These are phyloP conservation scores for Nissolia schottii DNA, from an alignment of 306 rosid species.

Conservation along the genomic window DNA sequence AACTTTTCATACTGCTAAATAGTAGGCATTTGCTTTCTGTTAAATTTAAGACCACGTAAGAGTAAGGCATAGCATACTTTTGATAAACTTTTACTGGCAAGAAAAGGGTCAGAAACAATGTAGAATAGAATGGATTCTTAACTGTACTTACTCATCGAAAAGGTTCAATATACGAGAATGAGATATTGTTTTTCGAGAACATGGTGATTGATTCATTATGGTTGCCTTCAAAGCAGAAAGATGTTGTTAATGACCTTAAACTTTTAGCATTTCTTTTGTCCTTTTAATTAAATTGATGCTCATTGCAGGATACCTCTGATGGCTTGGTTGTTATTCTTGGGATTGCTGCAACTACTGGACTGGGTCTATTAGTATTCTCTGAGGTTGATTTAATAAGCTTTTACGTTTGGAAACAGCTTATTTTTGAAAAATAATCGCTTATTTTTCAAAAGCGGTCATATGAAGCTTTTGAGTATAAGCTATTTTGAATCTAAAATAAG, in stretches of 20 bases:
- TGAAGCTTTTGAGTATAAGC: too few species aligned
- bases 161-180: background rate
- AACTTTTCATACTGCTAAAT: constrained; percentile 10
- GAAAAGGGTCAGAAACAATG: background rate
- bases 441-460: too few species aligned
- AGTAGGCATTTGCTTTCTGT: background rate
- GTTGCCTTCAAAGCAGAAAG: background rate
- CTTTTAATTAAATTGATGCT: constrained; percentile 19
- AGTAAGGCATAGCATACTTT: too few species aligned
- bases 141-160: background rate
- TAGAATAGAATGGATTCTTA: background rate
- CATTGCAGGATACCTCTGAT: constrained; percentile 61
- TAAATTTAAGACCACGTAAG: background rate
- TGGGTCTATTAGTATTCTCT: constrained; percentile 61
- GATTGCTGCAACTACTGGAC: constrained; percentile 66
- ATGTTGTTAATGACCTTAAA: background rate
- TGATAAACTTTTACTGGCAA: background rate
- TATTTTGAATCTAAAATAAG: too few species aligned
- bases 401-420: too few species aligned
- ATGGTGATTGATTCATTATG: background rate
- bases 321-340: constrained; percentile 55
- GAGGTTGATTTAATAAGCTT: constrained; percentile 49
- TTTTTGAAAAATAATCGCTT: too few species aligned
- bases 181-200: background rate
- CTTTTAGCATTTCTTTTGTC: background rate